Conservation (phyloP, 768 basidiomycete genomes). For the Leucosporidium yakuticum region DNA sequence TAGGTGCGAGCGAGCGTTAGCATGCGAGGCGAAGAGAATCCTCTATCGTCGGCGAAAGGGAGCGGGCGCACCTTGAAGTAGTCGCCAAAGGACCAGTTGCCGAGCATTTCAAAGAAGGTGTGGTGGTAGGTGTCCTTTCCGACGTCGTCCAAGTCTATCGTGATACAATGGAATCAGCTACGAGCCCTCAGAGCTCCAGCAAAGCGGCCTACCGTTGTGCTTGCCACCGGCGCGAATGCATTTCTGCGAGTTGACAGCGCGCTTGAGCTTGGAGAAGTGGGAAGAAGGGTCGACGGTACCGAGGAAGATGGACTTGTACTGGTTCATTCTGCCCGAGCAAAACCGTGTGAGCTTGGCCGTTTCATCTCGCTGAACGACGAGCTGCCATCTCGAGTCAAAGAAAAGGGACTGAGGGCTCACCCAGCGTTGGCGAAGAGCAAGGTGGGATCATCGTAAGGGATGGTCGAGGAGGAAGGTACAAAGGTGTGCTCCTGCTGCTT, state of each 20-base stretch:
- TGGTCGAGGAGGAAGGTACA: conserved; percentile 81
- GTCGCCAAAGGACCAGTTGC: conserved; percentile 99
- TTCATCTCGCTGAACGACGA: background rate
- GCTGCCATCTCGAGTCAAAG: background rate
- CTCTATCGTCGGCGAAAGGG: background rate
- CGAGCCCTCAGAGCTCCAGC: background rate
- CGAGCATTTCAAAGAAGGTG: conserved; percentile 86
- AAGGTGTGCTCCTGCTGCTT: conserved; percentile 64
- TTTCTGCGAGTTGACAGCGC: conserved; percentile 95
- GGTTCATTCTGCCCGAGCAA: conserved; percentile 41
- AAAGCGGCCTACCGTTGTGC: conserved; percentile 68
- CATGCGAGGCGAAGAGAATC: background rate
- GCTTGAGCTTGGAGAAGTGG: conserved; percentile 78
- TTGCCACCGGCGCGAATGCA: conserved; percentile 98
- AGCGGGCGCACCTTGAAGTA: conserved; percentile 80
- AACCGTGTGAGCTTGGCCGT: background rate
- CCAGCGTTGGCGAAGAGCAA: conserved; percentile 97
- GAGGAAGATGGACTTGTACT: conserved; percentile 98
- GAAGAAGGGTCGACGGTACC: conserved; percentile 95
- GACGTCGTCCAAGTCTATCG: conserved; percentile 92
- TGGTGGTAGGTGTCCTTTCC: conserved; percentile 93
- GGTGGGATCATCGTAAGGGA: conserved; percentile 97
- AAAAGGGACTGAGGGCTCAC: background rate
- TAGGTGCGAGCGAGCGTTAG: conserved; percentile 1
- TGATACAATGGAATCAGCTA: background rate